Base-by-base conservation (phyloP, 75 land plant genomes). In the Pseudotsuga menziesii region DNA sequence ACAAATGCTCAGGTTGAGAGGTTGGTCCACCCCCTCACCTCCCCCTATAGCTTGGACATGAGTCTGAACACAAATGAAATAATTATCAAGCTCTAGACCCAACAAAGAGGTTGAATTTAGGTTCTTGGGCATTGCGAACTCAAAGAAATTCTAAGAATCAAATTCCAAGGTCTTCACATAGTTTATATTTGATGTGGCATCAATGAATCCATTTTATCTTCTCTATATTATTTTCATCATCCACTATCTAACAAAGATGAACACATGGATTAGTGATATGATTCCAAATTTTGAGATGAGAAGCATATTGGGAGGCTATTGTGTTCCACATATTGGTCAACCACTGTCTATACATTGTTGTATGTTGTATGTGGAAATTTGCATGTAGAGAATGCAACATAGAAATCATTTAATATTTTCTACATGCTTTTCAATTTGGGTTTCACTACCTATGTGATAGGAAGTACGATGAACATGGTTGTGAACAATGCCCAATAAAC, bases 391-490 rank as follows among this genome's bases (percentile, higher is more conserved):
- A 91, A 88, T 75, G 60, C 57, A 2, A 80, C 78, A 16, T 90
- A 91, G 80, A 91, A 84, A 79, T 11, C 81, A 6, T 92, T 84
- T 52, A 79, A 60, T 26, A 82, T 85, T 4, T 61, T 82, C 48
- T 84, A 83, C 79, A 88, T 90, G 95, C 86, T 92, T 23, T 78
- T 90, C 82, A 92, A 90, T 82, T 81, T 92, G 52, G 89, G 92
- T 36, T 88, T 92, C 78, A 90, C 85, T 17, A 81, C 95, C 4
- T 92, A 92, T 72, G 36, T 92, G 2, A 90, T 92, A 36, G 95
- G 95, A 32, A 92, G 90, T 83, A 92, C 90, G 90, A 92, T 91
- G 75, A 92, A 86, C 71, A 89, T 92, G 54, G 85, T 92, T 20
- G 89, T 88, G 57, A 88, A 88, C 59, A 72, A 61, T 25, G 82